Evolutionary conservation across 2,329 filamentous ascomycete species (phyloP).

Genomic region (Magnaporthales sp.): DNA sequence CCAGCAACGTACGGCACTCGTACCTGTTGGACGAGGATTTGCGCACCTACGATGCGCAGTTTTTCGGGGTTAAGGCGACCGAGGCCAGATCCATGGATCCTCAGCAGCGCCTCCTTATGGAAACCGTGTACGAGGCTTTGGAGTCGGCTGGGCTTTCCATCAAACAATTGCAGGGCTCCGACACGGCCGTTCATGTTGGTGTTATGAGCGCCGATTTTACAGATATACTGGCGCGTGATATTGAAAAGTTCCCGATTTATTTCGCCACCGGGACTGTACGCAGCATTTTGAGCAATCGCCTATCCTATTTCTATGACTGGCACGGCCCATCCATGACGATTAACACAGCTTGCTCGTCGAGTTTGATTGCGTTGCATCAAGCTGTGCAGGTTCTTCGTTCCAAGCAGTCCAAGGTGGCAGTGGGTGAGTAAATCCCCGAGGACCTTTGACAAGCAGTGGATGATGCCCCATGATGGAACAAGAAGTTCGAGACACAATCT

Average conservation of each 20-base stretch:
- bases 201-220: conserved; percentile 20
- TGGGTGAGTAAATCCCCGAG: conserved; percentile 8
- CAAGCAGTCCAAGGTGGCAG: conserved; percentile 20
- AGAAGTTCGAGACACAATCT: too few relatives aligned
- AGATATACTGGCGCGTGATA: conserved; percentile 12
- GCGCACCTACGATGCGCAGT: conserved; percentile 20
- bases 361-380: conserved; percentile 22
- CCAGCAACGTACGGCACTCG: conserved; percentile 19
- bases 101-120: conserved; percentile 40
- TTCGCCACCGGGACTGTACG: conserved; percentile 15
- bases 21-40: neutral
- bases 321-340: conserved; percentile 25
- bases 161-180: conserved; percentile 32
- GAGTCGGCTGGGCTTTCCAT: conserved; percentile 42
- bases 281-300: conserved; percentile 9
- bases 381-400: conserved; percentile 22
- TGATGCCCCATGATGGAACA: neutral
- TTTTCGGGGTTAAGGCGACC: conserved; percentile 24
- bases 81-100: conserved; percentile 32
- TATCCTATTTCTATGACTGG: conserved; percentile 26
- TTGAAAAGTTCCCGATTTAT: conserved; percentile 14
- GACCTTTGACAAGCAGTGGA: neutral
- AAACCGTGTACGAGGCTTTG: conserved; percentile 43
- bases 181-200: conserved; percentile 40
- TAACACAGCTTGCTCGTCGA: conserved; percentile 26